phyloP scores from a whole-genome alignment of 2,329 filamentous ascomycete genomes.

The Hymenoscyphus fraxineus region DNA sequence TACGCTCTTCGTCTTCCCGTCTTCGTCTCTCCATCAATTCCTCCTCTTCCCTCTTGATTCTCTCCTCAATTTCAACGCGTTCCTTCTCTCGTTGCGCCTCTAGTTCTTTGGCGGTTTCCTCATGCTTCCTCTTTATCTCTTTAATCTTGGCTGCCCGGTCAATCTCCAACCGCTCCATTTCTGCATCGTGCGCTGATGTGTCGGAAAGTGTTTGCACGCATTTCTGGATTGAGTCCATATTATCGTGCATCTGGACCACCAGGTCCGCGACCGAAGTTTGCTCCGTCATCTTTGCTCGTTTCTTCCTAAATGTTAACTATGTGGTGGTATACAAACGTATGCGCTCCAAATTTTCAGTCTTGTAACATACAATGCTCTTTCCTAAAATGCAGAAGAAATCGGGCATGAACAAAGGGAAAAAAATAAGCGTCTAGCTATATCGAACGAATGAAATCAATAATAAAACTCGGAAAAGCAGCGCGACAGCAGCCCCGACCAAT shows the following conservation, averaged over 20 bases:
- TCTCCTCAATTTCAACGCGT: conserved; percentile 18
- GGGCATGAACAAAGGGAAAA: neutral
- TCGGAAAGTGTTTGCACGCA: conserved; percentile 25
- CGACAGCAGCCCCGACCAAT: neutral
- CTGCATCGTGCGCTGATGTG: conserved; percentile 25
- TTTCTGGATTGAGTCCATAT: conserved; percentile 30
- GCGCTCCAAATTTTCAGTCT: neutral
- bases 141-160: conserved; percentile 26
- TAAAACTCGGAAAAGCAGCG: neutral
- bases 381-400: neutral
- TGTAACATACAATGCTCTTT: neutral
- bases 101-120: conserved; percentile 16
- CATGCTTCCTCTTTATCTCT: conserved; percentile 22
- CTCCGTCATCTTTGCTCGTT: conserved; percentile 6
- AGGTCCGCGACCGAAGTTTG: conserved; percentile 22
- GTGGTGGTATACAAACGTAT: neutral
- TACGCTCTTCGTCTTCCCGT: conserved; percentile 21
- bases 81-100: conserved; percentile 18
- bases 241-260: conserved; percentile 28
- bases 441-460: neutral
- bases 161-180: conserved; percentile 24
- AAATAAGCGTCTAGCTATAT: neutral
- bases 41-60: conserved; percentile 19
- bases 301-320: conserved; percentile 9
- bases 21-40: conserved; percentile 21